Evolutionary conservation across 2,329 filamentous ascomycete genomes (phyloP).

Genomic region (Hymenoscyphus fraxineus): DNA sequence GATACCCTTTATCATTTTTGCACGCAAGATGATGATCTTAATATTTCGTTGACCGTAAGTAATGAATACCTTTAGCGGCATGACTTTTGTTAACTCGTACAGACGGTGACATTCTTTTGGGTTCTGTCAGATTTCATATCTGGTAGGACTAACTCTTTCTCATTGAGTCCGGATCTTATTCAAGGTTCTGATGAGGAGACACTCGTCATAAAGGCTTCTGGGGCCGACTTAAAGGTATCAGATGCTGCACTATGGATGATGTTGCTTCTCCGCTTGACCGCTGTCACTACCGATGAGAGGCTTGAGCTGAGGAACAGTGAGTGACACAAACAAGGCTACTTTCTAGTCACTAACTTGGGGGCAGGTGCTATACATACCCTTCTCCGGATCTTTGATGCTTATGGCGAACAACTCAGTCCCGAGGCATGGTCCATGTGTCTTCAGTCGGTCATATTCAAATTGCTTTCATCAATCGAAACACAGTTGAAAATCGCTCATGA

Average conservation of each 20-base stretch:
- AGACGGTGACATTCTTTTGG: slow-evolving; percentile 95
- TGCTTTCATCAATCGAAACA: slow-evolving; percentile 66
- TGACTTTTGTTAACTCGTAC: not conserved
- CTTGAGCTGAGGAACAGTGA: slow-evolving; percentile 73
- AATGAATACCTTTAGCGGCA: not conserved
- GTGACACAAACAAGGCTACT: slow-evolving; percentile 24
- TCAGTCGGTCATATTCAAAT: slow-evolving; percentile 73
- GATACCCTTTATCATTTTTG: slow-evolving; percentile 88
- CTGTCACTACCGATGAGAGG: slow-evolving; percentile 66
- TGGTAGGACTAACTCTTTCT: slow-evolving; percentile 53
- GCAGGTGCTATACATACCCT: slow-evolving; percentile 80
- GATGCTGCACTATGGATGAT: slow-evolving; percentile 76
- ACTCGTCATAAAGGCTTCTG: slow-evolving; percentile 54
- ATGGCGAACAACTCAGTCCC: slow-evolving; percentile 73
- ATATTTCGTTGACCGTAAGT: slow-evolving; percentile 84
- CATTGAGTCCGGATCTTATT: slow-evolving; percentile 55
- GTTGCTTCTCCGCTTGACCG: slow-evolving; percentile 65
- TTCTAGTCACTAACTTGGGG: slow-evolving; percentile 36
- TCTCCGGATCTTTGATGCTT: slow-evolving; percentile 86
- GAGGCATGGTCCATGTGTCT: slow-evolving; percentile 83
- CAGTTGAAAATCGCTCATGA: slow-evolving; percentile 44
- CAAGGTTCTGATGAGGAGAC: slow-evolving; percentile 53
- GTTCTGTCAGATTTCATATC: slow-evolving; percentile 86
- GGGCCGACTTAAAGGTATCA: slow-evolving; percentile 56
- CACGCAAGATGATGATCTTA: slow-evolving; percentile 84